phyloP scores from a whole-genome alignment of 1,139 yeast genomes.

The Pichia sp. region DNA sequence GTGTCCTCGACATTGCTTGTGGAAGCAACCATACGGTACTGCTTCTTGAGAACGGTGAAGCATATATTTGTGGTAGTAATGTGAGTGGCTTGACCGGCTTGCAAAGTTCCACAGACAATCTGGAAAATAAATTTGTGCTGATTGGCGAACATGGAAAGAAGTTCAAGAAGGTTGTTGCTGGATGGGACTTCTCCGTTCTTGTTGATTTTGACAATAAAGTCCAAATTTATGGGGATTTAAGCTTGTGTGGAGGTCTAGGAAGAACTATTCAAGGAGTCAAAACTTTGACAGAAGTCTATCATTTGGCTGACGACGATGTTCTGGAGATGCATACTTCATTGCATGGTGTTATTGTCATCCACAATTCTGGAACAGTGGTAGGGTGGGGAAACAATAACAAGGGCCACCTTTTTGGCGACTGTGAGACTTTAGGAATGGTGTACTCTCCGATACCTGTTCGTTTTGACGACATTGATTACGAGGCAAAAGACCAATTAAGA shows the following conservation, averaged over 20 bases:
- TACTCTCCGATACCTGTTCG: conserved; percentile 30
- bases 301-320: background rate
- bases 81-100: background rate
- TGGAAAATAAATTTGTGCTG: background rate
- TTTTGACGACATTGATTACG: conserved; percentile 5
- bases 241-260: conserved; percentile 1
- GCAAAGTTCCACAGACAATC: background rate
- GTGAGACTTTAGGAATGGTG: conserved; percentile 10
- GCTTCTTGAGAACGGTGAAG: conserved; percentile 47
- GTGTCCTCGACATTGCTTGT: conserved; percentile 47
- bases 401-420: conserved; percentile 53
- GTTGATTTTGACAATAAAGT: background rate
- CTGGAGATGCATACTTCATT: conserved; percentile 41
- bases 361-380: conserved; percentile 38
- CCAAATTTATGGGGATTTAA: background rate
- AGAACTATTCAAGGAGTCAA: background rate
- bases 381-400: conserved; percentile 86
- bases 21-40: conserved; percentile 89
- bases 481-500: conserved; percentile 4
- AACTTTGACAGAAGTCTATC: background rate
- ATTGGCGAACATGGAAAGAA: background rate
- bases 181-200: conserved; percentile 9
- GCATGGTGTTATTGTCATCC: conserved; percentile 47
- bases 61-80: conserved; percentile 51
- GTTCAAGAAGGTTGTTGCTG: conserved; percentile 5